Conservation (phyloP, 2,329 filamentous ascomycete genomes). For the Dendrostoma leiphaemia region DNA sequence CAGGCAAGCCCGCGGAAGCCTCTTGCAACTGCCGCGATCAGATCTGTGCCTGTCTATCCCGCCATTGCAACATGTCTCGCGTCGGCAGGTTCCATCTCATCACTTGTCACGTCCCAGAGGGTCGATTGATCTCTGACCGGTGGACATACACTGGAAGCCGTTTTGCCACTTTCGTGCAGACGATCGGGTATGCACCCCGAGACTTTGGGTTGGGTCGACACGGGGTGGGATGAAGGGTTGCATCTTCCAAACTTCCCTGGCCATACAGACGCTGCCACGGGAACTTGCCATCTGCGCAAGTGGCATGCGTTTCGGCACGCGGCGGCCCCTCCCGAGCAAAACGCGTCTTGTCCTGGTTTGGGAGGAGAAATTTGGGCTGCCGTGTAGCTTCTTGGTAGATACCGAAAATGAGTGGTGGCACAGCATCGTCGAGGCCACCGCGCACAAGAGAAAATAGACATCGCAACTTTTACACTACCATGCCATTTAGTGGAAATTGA, state of each 20-base stretch:
- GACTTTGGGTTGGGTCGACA: background rate
- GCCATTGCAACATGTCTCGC: conserved; percentile 7
- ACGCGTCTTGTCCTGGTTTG: conserved; percentile 7
- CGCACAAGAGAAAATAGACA: too few relatives aligned
- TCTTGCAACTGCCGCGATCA: conserved; percentile 15
- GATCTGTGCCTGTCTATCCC: conserved; percentile 14
- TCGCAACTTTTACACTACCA: too few relatives aligned
- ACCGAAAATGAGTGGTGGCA: too few relatives aligned
- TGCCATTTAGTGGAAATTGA: too few relatives aligned
- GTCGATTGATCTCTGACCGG: conserved; percentile 17
- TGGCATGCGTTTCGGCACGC: conserved; percentile 11
- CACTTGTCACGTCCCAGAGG: conserved; percentile 14
- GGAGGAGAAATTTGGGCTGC: background rate
- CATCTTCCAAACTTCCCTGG: conserved; percentile 10
- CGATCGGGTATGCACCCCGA: conserved; percentile 10
- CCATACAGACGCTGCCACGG: conserved; percentile 4
- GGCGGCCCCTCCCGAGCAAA: conserved; percentile 17
- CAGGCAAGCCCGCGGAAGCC: conserved; percentile 10
- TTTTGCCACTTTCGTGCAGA: conserved; percentile 13
- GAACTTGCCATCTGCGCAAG: background rate
- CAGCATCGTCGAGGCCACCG: too few relatives aligned
- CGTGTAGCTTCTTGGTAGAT: background rate
- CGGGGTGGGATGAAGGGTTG: conserved; percentile 10
- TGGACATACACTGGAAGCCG: conserved; percentile 4
- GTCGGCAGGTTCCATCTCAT: conserved; percentile 7